A percentile compares a stretch with the other conserved stretches of the same genome.
Conservation (phyloP, 208 protist species). For the Crithidia expoeki region DNA sequence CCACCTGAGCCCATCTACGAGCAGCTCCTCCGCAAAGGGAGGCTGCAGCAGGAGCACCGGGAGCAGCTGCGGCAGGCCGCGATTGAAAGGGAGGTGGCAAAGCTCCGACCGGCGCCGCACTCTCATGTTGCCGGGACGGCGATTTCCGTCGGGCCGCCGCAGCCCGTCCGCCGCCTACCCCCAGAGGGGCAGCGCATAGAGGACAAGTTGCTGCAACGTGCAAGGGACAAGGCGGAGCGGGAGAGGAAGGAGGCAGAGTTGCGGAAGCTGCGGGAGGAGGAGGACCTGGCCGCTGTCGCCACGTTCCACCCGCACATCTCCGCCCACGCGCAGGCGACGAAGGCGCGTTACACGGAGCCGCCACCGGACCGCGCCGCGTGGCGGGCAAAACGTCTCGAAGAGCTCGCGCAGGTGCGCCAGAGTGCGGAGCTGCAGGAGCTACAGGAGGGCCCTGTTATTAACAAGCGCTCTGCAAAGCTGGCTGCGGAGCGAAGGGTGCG, state of each 20-base stretch:
- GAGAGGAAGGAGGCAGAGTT: conserved; percentile 23
- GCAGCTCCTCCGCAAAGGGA: conserved; percentile 68
- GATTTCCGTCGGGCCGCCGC: background rate
- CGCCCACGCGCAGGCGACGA: conserved; percentile 40
- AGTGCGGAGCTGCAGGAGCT: conserved; percentile 28
- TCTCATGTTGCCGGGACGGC: background rate
- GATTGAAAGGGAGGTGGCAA: conserved; percentile 43
- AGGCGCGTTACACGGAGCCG: conserved; percentile 37
- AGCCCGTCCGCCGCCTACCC: conserved; percentile 11
- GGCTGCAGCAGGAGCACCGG: conserved; percentile 48
- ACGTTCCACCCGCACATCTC: conserved; percentile 68
- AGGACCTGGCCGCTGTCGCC: conserved; percentile 39
- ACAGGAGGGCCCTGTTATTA: conserved; percentile 42
- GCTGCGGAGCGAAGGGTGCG: conserved; percentile 38
- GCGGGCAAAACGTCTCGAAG: conserved; percentile 30
- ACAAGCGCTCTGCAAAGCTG: conserved; percentile 51
- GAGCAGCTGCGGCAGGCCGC: conserved; percentile 44
- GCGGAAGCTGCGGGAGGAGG: conserved; percentile 36
- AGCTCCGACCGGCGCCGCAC: conserved; percentile 49
- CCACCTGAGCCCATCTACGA: conserved; percentile 57
- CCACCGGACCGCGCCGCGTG: conserved; percentile 29
- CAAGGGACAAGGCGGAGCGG: conserved; percentile 42
- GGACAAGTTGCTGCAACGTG: conserved; percentile 55
- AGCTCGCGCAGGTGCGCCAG: conserved; percentile 26
- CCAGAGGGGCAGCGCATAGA: conserved; percentile 50